Evolutionary conservation across 2,329 filamentous ascomycete genomes (phyloP).

Genomic region (Byssoonygena ceratinophila): DNA sequence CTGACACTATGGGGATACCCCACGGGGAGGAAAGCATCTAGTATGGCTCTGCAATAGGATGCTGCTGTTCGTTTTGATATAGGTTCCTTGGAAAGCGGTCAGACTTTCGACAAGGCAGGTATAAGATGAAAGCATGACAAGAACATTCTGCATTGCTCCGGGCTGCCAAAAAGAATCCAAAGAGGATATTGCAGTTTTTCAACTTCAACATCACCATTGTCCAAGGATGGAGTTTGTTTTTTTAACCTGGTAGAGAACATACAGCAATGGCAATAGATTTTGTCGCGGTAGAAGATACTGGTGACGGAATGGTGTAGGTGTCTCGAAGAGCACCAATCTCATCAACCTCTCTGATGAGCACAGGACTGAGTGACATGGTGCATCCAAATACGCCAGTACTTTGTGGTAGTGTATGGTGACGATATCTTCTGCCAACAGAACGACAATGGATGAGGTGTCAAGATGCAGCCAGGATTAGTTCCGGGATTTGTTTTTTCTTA

Average conservation of each 20-base stretch:
- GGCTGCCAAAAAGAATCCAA: no score
- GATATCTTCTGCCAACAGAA: neutral
- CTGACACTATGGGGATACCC: conserved; percentile 85
- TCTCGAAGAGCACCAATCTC: conserved; percentile 41
- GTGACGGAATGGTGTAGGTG: conserved; percentile 40
- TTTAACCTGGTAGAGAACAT: no score
- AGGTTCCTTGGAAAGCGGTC: neutral
- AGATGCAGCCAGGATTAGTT: neutral
- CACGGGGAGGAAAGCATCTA: conserved; percentile 72
- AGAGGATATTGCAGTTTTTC: no score
- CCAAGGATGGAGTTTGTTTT: no score
- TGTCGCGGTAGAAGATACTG: neutral
- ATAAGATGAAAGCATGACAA: no score
- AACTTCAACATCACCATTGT: no score
- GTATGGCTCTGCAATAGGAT: conserved; percentile 30
- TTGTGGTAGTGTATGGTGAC: no score
- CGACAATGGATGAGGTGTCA: neutral
- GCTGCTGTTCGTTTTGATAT: conserved; percentile 20
- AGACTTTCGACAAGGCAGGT: neutral
- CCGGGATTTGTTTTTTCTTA: conserved; percentile 1
- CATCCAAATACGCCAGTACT: neutral
- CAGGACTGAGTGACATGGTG: conserved; percentile 16
- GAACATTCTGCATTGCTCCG: no score
- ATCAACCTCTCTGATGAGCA: conserved; percentile 35
- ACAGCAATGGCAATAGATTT: conserved; percentile 36